Percentiles rank a stretch among this genome's conserved stretches.
Conservation (phyloP, 1,139 yeast species). For the Suhomyces choctaworum region DNA sequence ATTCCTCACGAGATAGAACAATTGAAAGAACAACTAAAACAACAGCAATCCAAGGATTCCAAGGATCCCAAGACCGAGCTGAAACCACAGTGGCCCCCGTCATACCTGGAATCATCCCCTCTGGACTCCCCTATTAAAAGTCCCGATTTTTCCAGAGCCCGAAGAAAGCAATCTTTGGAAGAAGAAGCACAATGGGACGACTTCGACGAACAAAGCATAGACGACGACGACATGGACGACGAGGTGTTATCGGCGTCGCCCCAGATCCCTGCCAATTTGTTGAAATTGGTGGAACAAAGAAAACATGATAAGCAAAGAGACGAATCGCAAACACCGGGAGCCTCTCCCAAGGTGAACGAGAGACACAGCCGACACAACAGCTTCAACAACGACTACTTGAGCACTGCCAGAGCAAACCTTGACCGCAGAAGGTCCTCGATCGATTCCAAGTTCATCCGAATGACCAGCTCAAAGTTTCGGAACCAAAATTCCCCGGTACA, state of each 20-base stretch:
- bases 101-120: constrained; percentile 1
- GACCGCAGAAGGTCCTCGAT: constrained; percentile 40
- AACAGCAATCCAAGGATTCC: constrained; percentile 3
- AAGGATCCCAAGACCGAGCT: constrained; percentile 6
- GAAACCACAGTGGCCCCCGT: constrained; percentile 7
- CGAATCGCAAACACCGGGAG: constrained; percentile 24
- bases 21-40: constrained; percentile 22
- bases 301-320: constrained; percentile 35
- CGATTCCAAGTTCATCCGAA: constrained; percentile 29
- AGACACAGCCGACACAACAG: constrained; percentile 28
- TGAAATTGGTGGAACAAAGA: constrained; percentile 56
- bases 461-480: constrained; percentile 30
- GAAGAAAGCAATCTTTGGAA: constrained; percentile 19
- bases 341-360: constrained; percentile 15
- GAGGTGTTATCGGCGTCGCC: constrained; percentile 62
- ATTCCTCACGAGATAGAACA: constrained; percentile 44
- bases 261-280: constrained; percentile 61
- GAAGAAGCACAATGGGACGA: constrained; percentile 14
- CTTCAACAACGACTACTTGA: constrained; percentile 24
- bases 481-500: constrained; percentile 22
- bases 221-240: constrained; percentile 51
- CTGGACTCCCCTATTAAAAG: constrained; percentile 3
- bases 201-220: constrained; percentile 24
- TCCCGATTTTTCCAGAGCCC: constrained; percentile 8
- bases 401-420: constrained; percentile 22